Evolutionary conservation across 169 alveolate genomes (phyloP).

Genomic region (Eimeria sp.): DNA sequence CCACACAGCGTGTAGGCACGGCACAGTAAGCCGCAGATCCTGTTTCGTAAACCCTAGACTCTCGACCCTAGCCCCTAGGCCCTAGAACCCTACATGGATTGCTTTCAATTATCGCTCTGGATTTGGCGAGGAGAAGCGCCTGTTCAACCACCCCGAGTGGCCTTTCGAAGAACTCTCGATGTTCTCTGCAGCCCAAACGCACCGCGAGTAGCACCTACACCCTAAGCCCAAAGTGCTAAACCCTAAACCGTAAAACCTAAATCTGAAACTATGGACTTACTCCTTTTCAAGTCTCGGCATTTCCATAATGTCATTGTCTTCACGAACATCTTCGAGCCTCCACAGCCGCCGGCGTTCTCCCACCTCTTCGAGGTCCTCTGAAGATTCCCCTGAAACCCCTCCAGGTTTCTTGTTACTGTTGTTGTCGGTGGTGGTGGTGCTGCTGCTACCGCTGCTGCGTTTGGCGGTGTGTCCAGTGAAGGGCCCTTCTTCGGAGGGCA

Average conservation of each 20-base stretch:
- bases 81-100: constrained; percentile 40
- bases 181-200: constrained; percentile 5
- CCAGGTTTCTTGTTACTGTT: not conserved
- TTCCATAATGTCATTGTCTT: constrained; percentile 80
- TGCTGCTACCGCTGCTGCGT: not conserved
- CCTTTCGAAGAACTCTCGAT: constrained; percentile 62
- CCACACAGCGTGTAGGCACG: no score
- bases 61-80: not conserved
- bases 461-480: not conserved
- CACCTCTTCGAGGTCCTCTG: not conserved
- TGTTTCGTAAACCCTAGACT: not conserved
- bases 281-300: constrained; percentile 17
- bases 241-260: not conserved
- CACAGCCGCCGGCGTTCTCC: constrained; percentile 35
- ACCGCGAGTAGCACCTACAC: not conserved
- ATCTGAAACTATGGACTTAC: not conserved
- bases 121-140: constrained; percentile 77
- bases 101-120: constrained; percentile 42
- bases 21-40: not conserved
- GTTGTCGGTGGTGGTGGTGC: not conserved
- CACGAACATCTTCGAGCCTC: constrained; percentile 73
- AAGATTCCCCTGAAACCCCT: not conserved
- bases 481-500: not conserved
- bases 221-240: not conserved
- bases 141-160: constrained; percentile 79